Conservation (phyloP, 1,284 basidiomycete genomes). For the Naganishia albida region DNA sequence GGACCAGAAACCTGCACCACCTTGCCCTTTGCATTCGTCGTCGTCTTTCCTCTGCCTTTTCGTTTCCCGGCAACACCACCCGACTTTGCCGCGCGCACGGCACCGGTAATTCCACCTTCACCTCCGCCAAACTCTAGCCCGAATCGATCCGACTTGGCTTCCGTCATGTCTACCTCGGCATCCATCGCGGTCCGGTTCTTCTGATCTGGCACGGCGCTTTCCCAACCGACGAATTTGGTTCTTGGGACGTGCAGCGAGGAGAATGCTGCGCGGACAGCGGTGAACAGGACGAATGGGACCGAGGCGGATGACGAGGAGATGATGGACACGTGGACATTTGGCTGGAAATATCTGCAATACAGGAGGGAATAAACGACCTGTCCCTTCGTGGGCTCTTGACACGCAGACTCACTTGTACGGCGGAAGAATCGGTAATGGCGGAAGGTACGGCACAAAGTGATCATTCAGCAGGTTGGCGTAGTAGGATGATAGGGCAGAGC, state of each 20-base stretch:
- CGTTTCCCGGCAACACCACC: constrained; percentile 18
- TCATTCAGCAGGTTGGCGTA: constrained; percentile 45
- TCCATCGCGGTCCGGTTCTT: constrained; percentile 26
- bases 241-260: constrained; percentile 46
- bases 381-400: not conserved
- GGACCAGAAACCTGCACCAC: constrained; percentile 40
- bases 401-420: constrained; percentile 41
- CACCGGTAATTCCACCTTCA: constrained; percentile 49
- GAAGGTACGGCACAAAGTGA: constrained; percentile 50
- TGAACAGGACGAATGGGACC: constrained; percentile 40
- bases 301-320: constrained; percentile 45
- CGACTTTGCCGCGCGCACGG: constrained; percentile 41
- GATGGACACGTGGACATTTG: constrained; percentile 49
- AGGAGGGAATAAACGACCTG: not conserved
- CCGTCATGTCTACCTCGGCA: constrained; percentile 30
- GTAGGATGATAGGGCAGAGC: constrained; percentile 42
- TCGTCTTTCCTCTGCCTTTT: constrained; percentile 24
- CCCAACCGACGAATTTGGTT: constrained; percentile 48
- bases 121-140: constrained; percentile 40
- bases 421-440: constrained; percentile 46
- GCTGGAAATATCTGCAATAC: constrained; percentile 44
- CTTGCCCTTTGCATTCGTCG: constrained; percentile 40
- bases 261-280: constrained; percentile 50
- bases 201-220: constrained; percentile 34
- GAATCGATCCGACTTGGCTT: constrained; percentile 31